phyloP scores from a whole-genome alignment of 306 rosid genomes.

The Quercus rubra region DNA sequence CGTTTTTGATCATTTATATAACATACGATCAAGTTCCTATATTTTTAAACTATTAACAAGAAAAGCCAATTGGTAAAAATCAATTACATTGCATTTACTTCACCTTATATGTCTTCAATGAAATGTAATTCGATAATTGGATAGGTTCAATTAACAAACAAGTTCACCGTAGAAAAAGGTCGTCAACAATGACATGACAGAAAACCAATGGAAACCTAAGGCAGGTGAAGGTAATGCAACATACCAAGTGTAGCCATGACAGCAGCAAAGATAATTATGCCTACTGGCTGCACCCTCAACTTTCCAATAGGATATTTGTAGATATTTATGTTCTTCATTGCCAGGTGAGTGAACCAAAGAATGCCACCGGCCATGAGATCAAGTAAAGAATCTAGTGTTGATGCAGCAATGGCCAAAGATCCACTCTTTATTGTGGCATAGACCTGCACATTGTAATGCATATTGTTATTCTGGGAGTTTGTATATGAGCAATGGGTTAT shows the following conservation, averaged over 20 bases:
- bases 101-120: neutral
- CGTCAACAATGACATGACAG: neutral
- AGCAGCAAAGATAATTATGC: conserved; percentile 91
- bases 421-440: conserved; percentile 52
- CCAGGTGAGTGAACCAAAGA: conserved; percentile 84
- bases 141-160: neutral
- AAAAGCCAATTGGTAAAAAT: no score
- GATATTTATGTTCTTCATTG: conserved; percentile 79
- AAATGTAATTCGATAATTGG: neutral
- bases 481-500: neutral
- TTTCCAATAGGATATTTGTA: conserved; percentile 87
- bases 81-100: neutral
- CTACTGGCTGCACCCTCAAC: conserved; percentile 93
- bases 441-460: conserved; percentile 30
- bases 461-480: neutral
- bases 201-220: neutral
- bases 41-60: no score
- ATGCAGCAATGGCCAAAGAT: conserved; percentile 61
- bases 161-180: neutral
- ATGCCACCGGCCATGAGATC: conserved; percentile 84
- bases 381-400: conserved; percentile 55
- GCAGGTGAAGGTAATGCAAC: conserved; percentile 12
- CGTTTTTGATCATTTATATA: no score
- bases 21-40: no score
- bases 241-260: conserved; percentile 93